Conservation (phyloP, 352 stramenopile genomes). For the Pythium folliculosum region DNA sequence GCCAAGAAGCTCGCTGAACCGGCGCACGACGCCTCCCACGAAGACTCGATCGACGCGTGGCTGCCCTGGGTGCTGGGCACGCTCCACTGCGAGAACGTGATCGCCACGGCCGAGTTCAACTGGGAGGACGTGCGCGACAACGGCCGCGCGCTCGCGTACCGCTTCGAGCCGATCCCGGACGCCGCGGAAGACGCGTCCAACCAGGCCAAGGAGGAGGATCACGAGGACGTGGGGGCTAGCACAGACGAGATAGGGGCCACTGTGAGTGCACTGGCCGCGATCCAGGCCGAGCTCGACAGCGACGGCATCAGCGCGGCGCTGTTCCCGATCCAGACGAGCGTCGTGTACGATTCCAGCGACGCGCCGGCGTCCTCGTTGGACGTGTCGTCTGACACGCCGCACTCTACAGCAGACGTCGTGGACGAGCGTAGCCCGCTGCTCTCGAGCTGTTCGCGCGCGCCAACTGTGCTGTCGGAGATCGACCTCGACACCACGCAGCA, state of each 20-base stretch:
- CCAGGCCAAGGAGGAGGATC: slow-evolving; percentile 2
- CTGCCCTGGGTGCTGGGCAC: slow-evolving; percentile 12
- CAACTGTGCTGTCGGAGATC: slow-evolving; percentile 28
- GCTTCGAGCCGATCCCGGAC: slow-evolving; percentile 1
- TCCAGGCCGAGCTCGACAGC: slow-evolving; percentile 17
- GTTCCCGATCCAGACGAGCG: slow-evolving; percentile 20
- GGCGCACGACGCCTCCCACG: not conserved
- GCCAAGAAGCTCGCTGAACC: not conserved
- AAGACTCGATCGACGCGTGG: slow-evolving; percentile 16
- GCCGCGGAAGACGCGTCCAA: not conserved
- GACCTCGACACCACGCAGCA: slow-evolving; percentile 11
- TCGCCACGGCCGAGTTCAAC: slow-evolving; percentile 25
- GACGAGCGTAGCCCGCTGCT: slow-evolving; percentile 26
- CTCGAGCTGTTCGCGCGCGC: slow-evolving; percentile 5
- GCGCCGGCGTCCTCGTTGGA: not conserved
- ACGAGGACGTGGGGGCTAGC: not conserved
- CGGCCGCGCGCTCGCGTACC: not conserved
- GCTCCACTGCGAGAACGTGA: slow-evolving; percentile 25
- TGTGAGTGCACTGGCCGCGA: not conserved
- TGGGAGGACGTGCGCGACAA: slow-evolving; percentile 10
- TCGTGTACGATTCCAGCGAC: slow-evolving; percentile 1
- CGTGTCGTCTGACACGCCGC: not conserved
- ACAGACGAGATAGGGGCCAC: not conserved
- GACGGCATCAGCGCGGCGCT: slow-evolving; percentile 23
- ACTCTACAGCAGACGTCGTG: not conserved